These are phyloP conservation scores for Verticillium nonalfalfae DNA, from an alignment of 2,329 filamentous ascomycete genomes.

Conservation along the genomic window DNA sequence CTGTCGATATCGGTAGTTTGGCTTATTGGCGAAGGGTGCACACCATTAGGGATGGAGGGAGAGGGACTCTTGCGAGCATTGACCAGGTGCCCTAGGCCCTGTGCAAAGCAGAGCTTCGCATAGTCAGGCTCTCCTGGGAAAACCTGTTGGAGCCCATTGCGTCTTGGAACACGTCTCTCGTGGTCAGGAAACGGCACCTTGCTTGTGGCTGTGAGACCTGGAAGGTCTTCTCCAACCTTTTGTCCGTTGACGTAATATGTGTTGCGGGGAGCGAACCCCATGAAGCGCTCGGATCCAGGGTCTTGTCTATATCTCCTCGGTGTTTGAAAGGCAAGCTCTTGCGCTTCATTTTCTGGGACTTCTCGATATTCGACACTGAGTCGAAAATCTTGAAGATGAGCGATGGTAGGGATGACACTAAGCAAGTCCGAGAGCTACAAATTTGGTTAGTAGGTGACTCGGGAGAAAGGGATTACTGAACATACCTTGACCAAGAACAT, in stretches of 20 bases:
- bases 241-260: conserved; percentile 54
- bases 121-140: conserved; percentile 53
- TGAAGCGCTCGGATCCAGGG: conserved; percentile 43
- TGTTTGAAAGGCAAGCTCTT: conserved; percentile 32
- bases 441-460: conserved; percentile 5
- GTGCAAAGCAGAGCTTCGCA: conserved; percentile 45
- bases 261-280: conserved; percentile 48
- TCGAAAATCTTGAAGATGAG: conserved; percentile 50
- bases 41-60: conserved; percentile 37
- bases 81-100: conserved; percentile 50
- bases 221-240: conserved; percentile 44
- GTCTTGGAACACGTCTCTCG: conserved; percentile 47
- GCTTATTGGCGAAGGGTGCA: conserved; percentile 39
- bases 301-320: conserved; percentile 54
- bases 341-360: conserved; percentile 43
- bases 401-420: conserved; percentile 48
- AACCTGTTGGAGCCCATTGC: conserved; percentile 42
- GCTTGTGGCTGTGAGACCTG: conserved; percentile 40
- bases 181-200: conserved; percentile 41
- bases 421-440: conserved; percentile 55
- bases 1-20: conserved; percentile 12
- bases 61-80: conserved; percentile 30
- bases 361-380: conserved; percentile 56
- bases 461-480: not conserved
- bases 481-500: conserved; percentile 63